Conservation (phyloP, 768 basidiomycete species). For the Auriscalpium vulgare region DNA sequence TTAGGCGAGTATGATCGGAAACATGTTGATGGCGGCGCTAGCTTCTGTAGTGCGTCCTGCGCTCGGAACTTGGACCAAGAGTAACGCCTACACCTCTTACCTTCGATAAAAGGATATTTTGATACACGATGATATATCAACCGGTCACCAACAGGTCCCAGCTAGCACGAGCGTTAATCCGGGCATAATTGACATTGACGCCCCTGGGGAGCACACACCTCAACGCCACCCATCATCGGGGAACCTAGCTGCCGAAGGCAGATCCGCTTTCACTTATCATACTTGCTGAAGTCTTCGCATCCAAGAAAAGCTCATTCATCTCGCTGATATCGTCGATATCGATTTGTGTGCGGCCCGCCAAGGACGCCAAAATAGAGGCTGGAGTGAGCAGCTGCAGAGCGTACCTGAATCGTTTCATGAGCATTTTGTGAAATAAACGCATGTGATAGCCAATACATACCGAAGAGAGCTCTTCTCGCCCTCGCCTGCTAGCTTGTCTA, state of each 20-base stretch:
- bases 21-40: no score
- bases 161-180: no score
- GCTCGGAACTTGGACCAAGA: no score
- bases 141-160: no score
- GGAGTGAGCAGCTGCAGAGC: constrained; percentile 88
- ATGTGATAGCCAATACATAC: constrained; percentile 31
- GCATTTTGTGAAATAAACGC: constrained; percentile 3
- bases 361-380: constrained; percentile 74
- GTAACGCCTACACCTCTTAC: no score
- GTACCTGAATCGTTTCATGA: constrained; percentile 43
- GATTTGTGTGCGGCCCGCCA: constrained; percentile 76
- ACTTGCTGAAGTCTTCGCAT: constrained; percentile 64
- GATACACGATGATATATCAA: no score
- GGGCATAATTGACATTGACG: not conserved
- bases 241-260: not conserved
- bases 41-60: no score
- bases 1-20: no score
- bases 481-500: constrained; percentile 74
- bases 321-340: constrained; percentile 84
- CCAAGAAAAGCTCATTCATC: constrained; percentile 92
- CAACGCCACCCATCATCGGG: not conserved
- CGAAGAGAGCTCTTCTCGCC: constrained; percentile 78
- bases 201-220: not conserved
- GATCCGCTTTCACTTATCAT: constrained; percentile 5
- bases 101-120: no score